phyloP scores from a whole-genome alignment of 176 grass and related monocot genomes.

The maize (Zea mays) region DNA sequence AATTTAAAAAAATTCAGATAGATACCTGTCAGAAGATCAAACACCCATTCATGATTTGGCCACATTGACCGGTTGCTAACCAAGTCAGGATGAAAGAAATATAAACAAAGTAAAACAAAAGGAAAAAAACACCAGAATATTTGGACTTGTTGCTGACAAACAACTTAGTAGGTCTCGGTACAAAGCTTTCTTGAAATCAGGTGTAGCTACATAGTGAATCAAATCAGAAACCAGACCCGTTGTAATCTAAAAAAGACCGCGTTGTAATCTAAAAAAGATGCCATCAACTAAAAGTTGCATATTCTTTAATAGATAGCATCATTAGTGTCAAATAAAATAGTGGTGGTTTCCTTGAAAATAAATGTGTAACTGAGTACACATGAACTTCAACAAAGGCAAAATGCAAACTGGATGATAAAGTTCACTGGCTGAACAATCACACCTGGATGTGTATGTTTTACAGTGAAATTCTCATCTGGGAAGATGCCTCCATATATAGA shows the following conservation, averaged over 20 bases:
- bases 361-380: background rate
- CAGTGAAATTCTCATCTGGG: constrained; percentile 78
- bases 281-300: background rate
- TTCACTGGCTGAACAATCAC: constrained; percentile 17
- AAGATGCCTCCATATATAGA: constrained; percentile 94
- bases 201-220: background rate
- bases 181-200: background rate
- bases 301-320: background rate
- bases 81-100: constrained; percentile 7
- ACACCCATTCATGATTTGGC: constrained; percentile 5
- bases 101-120: background rate
- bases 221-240: background rate
- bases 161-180: background rate
- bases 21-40: background rate
- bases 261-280: background rate
- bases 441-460: constrained; percentile 95
- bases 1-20: background rate
- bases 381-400: background rate
- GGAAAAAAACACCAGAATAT: background rate
- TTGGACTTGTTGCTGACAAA: background rate
- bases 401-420: background rate
- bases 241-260: constrained; percentile 1
- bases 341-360: background rate
- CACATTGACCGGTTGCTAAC: background rate
- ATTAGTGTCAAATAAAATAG: background rate